phyloP scores from a whole-genome alignment of 2,329 filamentous ascomycete genomes.

The Penicillium sp. region DNA sequence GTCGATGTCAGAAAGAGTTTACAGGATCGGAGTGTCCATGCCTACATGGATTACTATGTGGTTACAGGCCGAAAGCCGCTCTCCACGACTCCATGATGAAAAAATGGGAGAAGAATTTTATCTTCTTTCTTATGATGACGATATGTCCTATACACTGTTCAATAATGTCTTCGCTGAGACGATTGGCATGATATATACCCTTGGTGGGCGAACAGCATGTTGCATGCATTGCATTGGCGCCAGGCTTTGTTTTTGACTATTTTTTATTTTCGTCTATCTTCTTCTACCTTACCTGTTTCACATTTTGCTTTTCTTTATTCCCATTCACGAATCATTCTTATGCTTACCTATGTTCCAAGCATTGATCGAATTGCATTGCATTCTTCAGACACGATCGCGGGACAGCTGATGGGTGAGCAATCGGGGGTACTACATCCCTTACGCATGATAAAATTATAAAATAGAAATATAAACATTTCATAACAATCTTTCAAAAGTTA shows the following conservation, averaged over 20 bases:
- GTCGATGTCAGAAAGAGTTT: conserved; percentile 45
- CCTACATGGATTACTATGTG: conserved; percentile 42
- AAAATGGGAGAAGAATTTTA: not conserved
- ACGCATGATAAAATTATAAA: not conserved
- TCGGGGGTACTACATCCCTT: not conserved
- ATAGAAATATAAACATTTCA: not conserved
- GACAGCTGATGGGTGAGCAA: not conserved
- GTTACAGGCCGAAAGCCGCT: conserved; percentile 39
- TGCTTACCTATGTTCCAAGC: not conserved
- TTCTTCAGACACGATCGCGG: not conserved
- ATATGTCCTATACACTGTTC: conserved; percentile 10
- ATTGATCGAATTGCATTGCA: not conserved
- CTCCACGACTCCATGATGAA: not conserved
- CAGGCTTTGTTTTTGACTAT: conserved; percentile 3
- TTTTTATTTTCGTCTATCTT: not conserved
- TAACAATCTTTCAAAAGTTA: not conserved
- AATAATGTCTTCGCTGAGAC: conserved; percentile 17
- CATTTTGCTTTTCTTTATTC: not conserved
- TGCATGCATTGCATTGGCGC: conserved; percentile 28
- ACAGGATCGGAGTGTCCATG: conserved; percentile 42
- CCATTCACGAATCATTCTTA: not conserved
- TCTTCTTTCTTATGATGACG: conserved; percentile 6
- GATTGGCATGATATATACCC: conserved; percentile 34
- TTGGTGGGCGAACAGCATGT: conserved; percentile 13
- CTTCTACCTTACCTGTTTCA: not conserved